Conservation (phyloP, 176 grass and related monocot species). For the Musa beccarii region DNA sequence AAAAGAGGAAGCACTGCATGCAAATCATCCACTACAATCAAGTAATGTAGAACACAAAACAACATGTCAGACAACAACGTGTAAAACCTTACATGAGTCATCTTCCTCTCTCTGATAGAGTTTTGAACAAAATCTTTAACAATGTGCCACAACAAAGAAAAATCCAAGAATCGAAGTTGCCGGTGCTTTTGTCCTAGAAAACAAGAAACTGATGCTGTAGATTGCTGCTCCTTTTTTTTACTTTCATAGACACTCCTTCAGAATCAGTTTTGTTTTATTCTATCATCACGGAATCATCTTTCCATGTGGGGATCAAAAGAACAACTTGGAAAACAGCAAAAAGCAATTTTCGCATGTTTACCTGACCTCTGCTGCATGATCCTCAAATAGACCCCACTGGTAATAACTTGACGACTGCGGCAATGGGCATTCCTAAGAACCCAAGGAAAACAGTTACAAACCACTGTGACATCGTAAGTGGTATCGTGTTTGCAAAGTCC, state of each 20-base stretch:
- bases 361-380: not conserved
- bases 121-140: not conserved
- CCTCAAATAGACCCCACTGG: conserved; percentile 24
- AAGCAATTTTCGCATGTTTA: not conserved
- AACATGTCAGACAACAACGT: not conserved
- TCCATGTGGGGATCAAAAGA: not conserved
- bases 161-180: not conserved
- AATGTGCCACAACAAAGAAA: not conserved
- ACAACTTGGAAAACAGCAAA: not conserved
- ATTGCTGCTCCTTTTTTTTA: too few species aligned
- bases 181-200: too few species aligned
- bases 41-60: too few species aligned
- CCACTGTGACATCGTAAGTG: conserved; percentile 50
- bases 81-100: not conserved
- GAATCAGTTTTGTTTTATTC: too few species aligned
- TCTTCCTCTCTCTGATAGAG: too few species aligned
- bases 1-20: too few species aligned
- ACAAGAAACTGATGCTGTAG: too few species aligned
- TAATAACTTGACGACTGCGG: conserved; percentile 61
- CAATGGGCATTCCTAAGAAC: conserved; percentile 45
- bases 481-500: conserved; percentile 61
- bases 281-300: not conserved
- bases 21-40: too few species aligned
- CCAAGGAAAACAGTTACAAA: conserved; percentile 55
- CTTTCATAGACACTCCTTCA: not conserved